phyloP scores from a whole-genome alignment of 2,329 filamentous ascomycete species.

The Ophiobolus disseminans region DNA sequence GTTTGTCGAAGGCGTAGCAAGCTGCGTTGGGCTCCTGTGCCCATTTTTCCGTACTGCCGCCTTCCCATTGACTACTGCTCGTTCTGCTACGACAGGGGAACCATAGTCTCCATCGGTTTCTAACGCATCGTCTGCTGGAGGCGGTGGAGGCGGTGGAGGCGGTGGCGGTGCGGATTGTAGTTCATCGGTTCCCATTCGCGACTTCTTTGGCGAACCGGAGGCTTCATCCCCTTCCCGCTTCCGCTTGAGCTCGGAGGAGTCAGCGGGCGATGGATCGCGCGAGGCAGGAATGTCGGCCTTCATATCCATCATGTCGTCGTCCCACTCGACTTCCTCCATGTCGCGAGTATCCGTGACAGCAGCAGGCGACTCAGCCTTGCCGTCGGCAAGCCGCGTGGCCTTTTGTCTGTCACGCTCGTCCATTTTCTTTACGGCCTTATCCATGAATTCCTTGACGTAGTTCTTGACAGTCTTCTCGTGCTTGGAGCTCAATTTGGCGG shows the following conservation, averaged over 20 bases:
- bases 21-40: constrained; percentile 49
- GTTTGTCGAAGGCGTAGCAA: constrained; percentile 53
- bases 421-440: constrained; percentile 77
- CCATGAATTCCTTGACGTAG: constrained; percentile 84
- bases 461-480: constrained; percentile 83
- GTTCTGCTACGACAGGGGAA: not conserved
- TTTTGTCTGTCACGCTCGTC: constrained; percentile 70
- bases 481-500: constrained; percentile 72
- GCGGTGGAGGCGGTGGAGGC: constrained; percentile 49
- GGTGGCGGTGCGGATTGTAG: constrained; percentile 53
- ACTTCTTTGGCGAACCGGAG: constrained; percentile 41
- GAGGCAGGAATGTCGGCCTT: constrained; percentile 22
- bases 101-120: constrained; percentile 36
- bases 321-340: constrained; percentile 10
- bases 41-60: constrained; percentile 11
- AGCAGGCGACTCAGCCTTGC: constrained; percentile 22
- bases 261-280: constrained; percentile 28
- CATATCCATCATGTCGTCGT: constrained; percentile 31
- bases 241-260: constrained; percentile 44
- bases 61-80: constrained; percentile 13
- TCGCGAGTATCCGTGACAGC: constrained; percentile 21
- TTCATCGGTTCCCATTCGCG: constrained; percentile 40
- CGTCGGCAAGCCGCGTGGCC: constrained; percentile 40
- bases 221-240: constrained; percentile 46
- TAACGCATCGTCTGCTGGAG: constrained; percentile 36